Conservation (phyloP, 768 basidiomycete genomes). For the Tulasnella sp. region DNA sequence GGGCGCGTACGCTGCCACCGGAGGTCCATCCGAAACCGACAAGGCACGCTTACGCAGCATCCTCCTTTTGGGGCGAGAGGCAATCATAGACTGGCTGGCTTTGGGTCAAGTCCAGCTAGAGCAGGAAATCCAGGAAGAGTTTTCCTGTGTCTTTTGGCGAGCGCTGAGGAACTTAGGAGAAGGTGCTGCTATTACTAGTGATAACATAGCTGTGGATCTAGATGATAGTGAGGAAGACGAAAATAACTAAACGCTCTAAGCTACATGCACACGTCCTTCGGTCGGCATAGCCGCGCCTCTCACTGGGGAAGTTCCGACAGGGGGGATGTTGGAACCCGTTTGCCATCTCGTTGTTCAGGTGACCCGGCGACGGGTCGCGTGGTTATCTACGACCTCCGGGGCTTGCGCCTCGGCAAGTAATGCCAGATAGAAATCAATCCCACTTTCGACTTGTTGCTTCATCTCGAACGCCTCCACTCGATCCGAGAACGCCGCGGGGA, state of each 20-base stretch:
- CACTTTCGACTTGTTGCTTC: constrained; percentile 56
- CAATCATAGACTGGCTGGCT: constrained; percentile 61
- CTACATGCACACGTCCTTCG: neutral
- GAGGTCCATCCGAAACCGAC: constrained; percentile 57
- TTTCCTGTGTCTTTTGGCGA: constrained; percentile 15
- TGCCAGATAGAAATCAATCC: constrained; percentile 53
- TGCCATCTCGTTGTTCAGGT: neutral
- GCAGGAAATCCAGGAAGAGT: constrained; percentile 7
- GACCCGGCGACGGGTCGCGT: neutral
- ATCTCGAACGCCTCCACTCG: constrained; percentile 42
- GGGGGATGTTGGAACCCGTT: neutral
- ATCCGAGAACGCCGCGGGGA: constrained; percentile 59
- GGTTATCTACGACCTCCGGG: neutral
- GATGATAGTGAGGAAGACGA: neutral
- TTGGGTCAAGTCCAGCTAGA: neutral
- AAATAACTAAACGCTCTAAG: neutral
- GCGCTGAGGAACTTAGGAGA: constrained; percentile 4
- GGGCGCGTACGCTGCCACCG: constrained; percentile 29
- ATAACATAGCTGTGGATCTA: neutral
- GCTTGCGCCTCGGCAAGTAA: neutral
- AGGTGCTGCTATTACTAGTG: neutral
- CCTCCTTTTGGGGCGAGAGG: constrained; percentile 49
- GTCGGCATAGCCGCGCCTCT: neutral
- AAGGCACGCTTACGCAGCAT: constrained; percentile 61
- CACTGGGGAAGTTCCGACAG: neutral